Base-by-base conservation (phyloP, 2,329 filamentous ascomycete genomes). In the Plectosphaerella sp. region DNA sequence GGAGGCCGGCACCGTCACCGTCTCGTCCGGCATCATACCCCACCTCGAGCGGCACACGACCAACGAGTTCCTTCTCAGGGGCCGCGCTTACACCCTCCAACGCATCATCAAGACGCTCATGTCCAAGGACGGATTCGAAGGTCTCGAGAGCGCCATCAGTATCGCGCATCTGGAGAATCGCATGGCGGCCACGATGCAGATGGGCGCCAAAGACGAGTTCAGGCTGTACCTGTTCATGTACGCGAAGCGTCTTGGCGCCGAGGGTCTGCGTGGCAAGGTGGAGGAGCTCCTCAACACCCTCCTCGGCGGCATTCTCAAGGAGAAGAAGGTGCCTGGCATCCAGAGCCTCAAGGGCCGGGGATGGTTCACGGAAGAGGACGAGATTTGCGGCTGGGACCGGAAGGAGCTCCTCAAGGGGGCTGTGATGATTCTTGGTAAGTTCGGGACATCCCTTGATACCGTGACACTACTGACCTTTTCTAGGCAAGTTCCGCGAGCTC, bases 191-290 rank as follows among this genome's bases (percentile, higher is more conserved):
- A 90, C 94, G 0, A 73, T 95, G 64, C 87, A 90, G 54, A 75
- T 99, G 1, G 89, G 88, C 4, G 88, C 94, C 0, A 88, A 85
- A 61, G 92, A 97, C 53, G 94, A 99, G 67, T 99, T 97, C 72
- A 84, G 91, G 52, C 77, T 96, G 1, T 97, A 97, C 64, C 75
- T 99, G n/a, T 88, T 91, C 63, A 97, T 97, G 91, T 99, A 99
- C 64, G 93, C 92, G 4, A 97, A 97, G 73, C 86, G 94, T 1
- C 82, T 99, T 6, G 94, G 94, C 1, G 91, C 91, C 0, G 95
- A 99, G 68, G 91, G 91, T 0, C 74, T 93, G 49, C 84, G 87
- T 59, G 79, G 83, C 52, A 99, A 99, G 72, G 91, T 97, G 2
- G 93, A 97, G 66, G 95, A 99, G 72, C 75, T 99, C 10, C 75